These are phyloP conservation scores for Sarocladium oryzae DNA, from an alignment of 2,329 filamentous ascomycete genomes.

Conservation along the genomic window DNA sequence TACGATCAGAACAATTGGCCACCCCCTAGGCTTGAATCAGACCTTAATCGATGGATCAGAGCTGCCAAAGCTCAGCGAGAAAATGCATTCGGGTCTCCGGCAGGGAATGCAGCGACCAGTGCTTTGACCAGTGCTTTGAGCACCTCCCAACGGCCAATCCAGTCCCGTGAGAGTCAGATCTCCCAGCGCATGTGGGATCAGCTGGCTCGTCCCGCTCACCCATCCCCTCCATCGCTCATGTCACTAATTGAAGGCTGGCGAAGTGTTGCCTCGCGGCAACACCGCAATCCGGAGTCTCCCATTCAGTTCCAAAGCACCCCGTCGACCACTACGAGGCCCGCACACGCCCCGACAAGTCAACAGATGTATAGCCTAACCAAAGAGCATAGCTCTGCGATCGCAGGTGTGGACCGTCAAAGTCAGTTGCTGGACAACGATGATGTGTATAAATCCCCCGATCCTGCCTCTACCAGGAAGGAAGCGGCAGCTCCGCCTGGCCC, in stretches of 20 bases:
- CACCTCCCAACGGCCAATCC: background rate
- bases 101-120: background rate
- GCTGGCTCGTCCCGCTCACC: background rate
- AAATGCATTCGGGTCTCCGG: background rate
- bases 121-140: background rate
- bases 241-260: slow-evolving; percentile 6
- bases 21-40: background rate
- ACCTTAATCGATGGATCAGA: slow-evolving; percentile 4
- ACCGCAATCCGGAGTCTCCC: background rate
- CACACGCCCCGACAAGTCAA: background rate
- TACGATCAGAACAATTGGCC: background rate
- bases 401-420: background rate
- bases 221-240: slow-evolving; percentile 1
- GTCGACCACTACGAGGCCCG: background rate
- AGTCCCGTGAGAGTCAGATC: slow-evolving; percentile 5
- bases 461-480: background rate
- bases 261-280: background rate
- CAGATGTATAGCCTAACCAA: background rate
- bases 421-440: background rate
- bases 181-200: background rate
- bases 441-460: background rate
- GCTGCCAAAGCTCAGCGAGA: background rate
- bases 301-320: background rate
- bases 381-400: background rate
- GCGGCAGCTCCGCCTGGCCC: background rate